Percentiles rank a stretch among this genome's conserved stretches.
These are phyloP conservation scores for Kalmanozyma brasiliensis DNA, from an alignment of 1,284 basidiomycete species.

Conservation along the genomic window DNA sequence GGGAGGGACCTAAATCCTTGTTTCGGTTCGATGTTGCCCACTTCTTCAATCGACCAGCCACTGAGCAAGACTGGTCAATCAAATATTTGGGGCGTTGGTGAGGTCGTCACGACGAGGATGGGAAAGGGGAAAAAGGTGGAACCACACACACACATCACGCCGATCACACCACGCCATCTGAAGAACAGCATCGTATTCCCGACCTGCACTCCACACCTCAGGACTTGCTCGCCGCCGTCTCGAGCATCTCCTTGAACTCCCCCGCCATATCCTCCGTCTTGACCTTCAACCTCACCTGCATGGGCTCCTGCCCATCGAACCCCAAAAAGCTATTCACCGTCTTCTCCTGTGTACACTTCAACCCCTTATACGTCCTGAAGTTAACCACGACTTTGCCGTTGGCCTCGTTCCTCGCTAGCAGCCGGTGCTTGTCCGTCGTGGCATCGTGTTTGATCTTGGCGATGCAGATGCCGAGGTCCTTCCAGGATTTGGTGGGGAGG, in stretches of 20 bases:
- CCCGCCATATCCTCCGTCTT: constrained; percentile 54
- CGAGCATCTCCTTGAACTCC: constrained; percentile 49
- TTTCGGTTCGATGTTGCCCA: constrained; percentile 51
- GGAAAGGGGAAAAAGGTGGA: neutral
- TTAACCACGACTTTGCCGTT: constrained; percentile 62
- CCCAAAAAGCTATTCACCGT: constrained; percentile 55
- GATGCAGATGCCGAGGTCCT: constrained; percentile 59
- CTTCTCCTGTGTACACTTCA: constrained; percentile 49
- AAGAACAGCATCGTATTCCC: no score
- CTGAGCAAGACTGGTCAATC: constrained; percentile 52
- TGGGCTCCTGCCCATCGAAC: constrained; percentile 52
- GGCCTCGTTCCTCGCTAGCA: constrained; percentile 61
- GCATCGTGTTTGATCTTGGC: constrained; percentile 56
- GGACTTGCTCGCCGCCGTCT: constrained; percentile 15
- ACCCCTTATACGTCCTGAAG: constrained; percentile 50
- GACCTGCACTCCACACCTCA: neutral
- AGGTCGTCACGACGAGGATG: neutral
- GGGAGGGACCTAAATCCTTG: constrained; percentile 46
- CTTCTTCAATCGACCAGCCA: constrained; percentile 63
- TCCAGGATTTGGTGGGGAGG: constrained; percentile 44
- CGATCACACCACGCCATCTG: no score
- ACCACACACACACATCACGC: constrained; percentile 5
- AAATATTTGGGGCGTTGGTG: constrained; percentile 56
- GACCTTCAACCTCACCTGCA: constrained; percentile 58
- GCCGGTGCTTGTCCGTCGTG: constrained; percentile 39